Conservation (phyloP, 371 early-diverging fungal species). For the Zancudomyces culisetae region DNA sequence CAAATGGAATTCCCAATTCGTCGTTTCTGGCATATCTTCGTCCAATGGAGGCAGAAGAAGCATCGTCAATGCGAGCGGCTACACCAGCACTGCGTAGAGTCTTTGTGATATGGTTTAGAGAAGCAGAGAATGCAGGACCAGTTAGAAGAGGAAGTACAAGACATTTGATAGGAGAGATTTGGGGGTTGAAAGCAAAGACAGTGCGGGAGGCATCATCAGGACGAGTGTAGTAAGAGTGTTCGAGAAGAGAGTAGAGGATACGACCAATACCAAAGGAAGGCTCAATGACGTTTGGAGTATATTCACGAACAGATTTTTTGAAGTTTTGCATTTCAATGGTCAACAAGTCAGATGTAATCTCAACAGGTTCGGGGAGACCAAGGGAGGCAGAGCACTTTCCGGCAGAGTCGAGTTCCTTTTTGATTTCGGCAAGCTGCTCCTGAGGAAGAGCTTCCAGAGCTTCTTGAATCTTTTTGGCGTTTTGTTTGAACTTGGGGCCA, state of each 20-base stretch:
- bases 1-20: constrained; percentile 98
- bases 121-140: constrained; percentile 51
- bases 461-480: constrained; percentile 74
- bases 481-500: constrained; percentile 82
- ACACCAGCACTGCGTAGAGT: constrained; percentile 40
- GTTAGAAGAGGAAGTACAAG: constrained; percentile 78
- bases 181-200: constrained; percentile 78
- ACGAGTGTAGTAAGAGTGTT: constrained; percentile 90
- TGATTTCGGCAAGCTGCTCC: constrained; percentile 34
- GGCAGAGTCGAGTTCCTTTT: constrained; percentile 30
- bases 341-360: constrained; percentile 54
- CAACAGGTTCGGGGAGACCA: no score
- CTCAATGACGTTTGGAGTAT: constrained; percentile 97
- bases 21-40: constrained; percentile 96
- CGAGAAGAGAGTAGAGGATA: constrained; percentile 92
- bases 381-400: constrained; percentile 50
- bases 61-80: constrained; percentile 71
- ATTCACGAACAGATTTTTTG: constrained; percentile 84
- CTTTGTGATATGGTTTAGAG: constrained; percentile 38
- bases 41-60: constrained; percentile 78
- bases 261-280: constrained; percentile 99
- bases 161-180: constrained; percentile 89
- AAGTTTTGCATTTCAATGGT: constrained; percentile 47
- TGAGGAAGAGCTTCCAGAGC: constrained; percentile 43
- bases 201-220: constrained; percentile 76